Base-by-base conservation (phyloP, 2,329 filamentous ascomycete genomes). In the Pyricularia sp. region DNA sequence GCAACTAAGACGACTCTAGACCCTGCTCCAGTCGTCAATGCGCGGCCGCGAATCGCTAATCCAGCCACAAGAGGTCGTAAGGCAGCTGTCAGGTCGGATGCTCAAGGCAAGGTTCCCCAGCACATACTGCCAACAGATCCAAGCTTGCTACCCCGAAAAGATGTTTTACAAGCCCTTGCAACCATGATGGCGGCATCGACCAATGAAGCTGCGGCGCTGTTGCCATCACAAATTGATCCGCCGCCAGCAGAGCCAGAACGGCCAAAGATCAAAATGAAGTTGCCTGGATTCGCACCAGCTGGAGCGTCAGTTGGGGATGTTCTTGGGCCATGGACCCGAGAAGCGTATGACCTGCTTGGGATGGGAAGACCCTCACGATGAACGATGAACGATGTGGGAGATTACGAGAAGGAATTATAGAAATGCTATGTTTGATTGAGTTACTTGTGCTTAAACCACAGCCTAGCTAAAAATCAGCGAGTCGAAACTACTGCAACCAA, bases 281-380 rank as follows among this genome's bases (percentile, higher is more conserved):
- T 80, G 66, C 76, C 78, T 10, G 77, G 77, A 1, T 82, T 83
- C 65, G 74, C 74, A 1, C 81, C 77, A 69, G 80, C 78, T 3
- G 83, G 82, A 68, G 68, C 60, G 9, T 40, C 60, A 28, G 55
- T 59, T 3, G 55, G 55, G 13, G 55, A 59, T 59, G 55, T 59
- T 59, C 13, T 82, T 19, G 87, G 87, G 2, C 83, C 88, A 0
- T 90, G 88, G 88, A 89, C 86, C 69, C 81, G 79, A 28, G 87
- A 90, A 71, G 87, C 88, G 0, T 79, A 84, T 68, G 88, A 90
- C 72, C 71, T 90, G 61, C 82, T 90, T 67, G 85, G 83, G 49
- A 82, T 78, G 70, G 84, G 80, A 70, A 78, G 84, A 62, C 87
- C 86, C 44, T 76, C 16, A 16, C 68, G 64, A 67, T 63, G 65